Evolutionary conservation across 108 stramenopile genomes (phyloP).

Genomic region (Pseudonitzschia pungens): DNA sequence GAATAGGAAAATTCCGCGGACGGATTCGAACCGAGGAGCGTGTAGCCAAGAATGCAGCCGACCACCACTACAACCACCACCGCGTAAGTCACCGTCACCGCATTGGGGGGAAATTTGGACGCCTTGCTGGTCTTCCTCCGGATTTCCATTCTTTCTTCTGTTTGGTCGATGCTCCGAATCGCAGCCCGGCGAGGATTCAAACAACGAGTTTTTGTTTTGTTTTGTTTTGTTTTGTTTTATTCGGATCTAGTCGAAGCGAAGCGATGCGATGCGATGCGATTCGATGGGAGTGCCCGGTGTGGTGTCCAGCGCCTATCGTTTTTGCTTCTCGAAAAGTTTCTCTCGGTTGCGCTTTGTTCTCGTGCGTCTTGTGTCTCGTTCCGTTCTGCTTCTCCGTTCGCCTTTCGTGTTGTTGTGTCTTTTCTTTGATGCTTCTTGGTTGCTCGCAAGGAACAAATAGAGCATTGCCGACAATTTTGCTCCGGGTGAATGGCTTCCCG

Average conservation of each 20-base stretch:
- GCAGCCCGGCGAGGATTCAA: no score
- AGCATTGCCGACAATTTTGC: no score
- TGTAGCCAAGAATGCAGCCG: neutral
- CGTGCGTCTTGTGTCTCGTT: neutral
- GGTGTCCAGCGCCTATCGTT: neutral
- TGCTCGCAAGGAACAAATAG: no score
- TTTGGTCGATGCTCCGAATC: neutral
- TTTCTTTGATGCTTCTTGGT: no score
- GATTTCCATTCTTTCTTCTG: neutral
- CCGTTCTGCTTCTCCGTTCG: no score
- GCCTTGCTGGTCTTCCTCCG: neutral
- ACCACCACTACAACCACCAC: slow-evolving; percentile 5
- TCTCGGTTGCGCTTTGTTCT: neutral
- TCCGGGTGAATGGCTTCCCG: no score
- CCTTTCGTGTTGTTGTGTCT: no score
- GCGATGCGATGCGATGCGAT: no score
- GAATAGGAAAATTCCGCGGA: neutral
- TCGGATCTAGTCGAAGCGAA: neutral
- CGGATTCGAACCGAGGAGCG: neutral
- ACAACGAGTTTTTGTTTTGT: no score
- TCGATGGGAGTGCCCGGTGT: neutral
- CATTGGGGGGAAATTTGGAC: neutral
- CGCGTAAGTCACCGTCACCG: neutral
- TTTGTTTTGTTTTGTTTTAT: neutral
- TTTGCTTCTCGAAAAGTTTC: neutral